phyloP scores from a whole-genome alignment of 352 stramenopile species.

The Bremia lactucae region DNA sequence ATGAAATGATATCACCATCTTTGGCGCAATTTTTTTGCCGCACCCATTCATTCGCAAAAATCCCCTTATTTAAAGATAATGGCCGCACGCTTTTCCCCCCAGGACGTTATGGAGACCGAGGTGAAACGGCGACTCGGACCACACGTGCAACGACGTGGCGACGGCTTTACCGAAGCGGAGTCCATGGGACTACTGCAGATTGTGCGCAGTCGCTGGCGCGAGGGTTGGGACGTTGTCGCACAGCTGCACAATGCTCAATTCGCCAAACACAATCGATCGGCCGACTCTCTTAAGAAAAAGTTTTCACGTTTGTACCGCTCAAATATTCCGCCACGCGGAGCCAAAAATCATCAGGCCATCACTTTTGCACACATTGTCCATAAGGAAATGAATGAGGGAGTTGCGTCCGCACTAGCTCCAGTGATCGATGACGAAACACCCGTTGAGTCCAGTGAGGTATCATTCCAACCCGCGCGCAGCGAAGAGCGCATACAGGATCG shows the following conservation, averaged over 20 bases:
- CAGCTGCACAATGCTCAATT: conserved; percentile 29
- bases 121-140: conserved; percentile 12
- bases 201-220: conserved; percentile 21
- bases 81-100: conserved; percentile 11
- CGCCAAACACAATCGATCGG: conserved; percentile 25
- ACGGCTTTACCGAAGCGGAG: conserved; percentile 30
- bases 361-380: conserved; percentile 25
- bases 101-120: conserved; percentile 16
- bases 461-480: conserved; percentile 10
- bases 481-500: conserved; percentile 15
- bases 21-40: conserved; percentile 15
- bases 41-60: conserved; percentile 20
- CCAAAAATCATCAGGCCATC: conserved; percentile 28
- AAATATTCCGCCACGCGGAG: conserved; percentile 18
- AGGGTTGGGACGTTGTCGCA: conserved; percentile 30
- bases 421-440: conserved; percentile 4
- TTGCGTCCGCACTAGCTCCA: conserved; percentile 2
- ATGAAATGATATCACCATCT: conserved; percentile 2
- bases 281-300: conserved; percentile 38
- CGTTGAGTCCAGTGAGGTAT: conserved; percentile 9
- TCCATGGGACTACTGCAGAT: conserved; percentile 29
- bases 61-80: conserved; percentile 16
- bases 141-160: conserved; percentile 23
- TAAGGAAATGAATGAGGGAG: conserved; percentile 25
- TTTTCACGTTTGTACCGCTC: conserved; percentile 27